Evolutionary conservation across 768 basidiomycete species (phyloP).

Genomic region (Mycena rebaudengoi): DNA sequence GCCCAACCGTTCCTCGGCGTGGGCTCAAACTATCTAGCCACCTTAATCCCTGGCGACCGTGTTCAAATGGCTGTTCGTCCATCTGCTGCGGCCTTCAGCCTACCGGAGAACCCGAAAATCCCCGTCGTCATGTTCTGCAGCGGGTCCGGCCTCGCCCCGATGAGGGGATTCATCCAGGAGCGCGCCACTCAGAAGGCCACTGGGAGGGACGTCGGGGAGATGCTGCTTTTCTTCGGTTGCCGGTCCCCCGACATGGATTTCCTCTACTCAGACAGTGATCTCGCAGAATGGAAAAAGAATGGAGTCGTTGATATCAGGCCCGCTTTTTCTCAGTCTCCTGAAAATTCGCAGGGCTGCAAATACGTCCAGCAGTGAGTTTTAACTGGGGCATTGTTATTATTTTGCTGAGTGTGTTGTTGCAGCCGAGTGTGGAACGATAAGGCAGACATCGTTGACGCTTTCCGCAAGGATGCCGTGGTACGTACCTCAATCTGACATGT

Average conservation of each 20-base stretch:
- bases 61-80: constrained; percentile 53
- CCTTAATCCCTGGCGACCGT: constrained; percentile 47
- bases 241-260: constrained; percentile 50
- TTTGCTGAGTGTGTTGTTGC: not conserved
- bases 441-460: constrained; percentile 42
- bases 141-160: constrained; percentile 57
- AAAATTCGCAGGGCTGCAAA: constrained; percentile 42
- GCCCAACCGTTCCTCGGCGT: constrained; percentile 51
- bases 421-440: constrained; percentile 55
- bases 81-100: constrained; percentile 51
- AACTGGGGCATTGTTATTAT: not conserved
- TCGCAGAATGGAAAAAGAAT: constrained; percentile 50
- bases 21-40: constrained; percentile 54
- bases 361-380: constrained; percentile 49
- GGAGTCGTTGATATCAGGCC: constrained; percentile 55
- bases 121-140: constrained; percentile 57
- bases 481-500: not conserved
- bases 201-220: constrained; percentile 49
- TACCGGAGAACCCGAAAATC: constrained; percentile 44
- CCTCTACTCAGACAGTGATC: constrained; percentile 51
- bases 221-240: constrained; percentile 59
- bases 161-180: constrained; percentile 62
- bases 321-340: constrained; percentile 47
- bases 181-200: constrained; percentile 53
- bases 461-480: constrained; percentile 45